These are phyloP conservation scores for Hymenoscyphus albidus DNA, from an alignment of 2,329 filamentous ascomycete species.

Conservation along the genomic window DNA sequence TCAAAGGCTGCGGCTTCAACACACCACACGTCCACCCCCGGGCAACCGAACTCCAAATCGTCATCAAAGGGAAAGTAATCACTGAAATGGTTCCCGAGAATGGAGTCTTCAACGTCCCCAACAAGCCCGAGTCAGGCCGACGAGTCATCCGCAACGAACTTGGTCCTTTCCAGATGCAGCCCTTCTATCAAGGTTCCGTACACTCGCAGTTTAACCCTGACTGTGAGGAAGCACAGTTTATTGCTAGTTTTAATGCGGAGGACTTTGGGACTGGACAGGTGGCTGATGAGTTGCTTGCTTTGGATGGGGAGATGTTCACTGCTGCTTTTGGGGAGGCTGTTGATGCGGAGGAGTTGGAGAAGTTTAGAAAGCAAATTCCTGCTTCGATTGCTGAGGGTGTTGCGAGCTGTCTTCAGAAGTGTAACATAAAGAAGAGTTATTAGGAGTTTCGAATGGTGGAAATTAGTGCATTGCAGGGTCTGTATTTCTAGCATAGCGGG, in stretches of 20 bases:
- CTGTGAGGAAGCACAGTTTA: constrained; percentile 48
- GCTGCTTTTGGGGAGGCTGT: constrained; percentile 46
- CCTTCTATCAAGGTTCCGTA: constrained; percentile 51
- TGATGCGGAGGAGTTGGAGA: constrained; percentile 44
- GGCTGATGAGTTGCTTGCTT: constrained; percentile 48
- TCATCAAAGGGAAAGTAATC: constrained; percentile 46
- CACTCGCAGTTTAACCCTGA: constrained; percentile 56
- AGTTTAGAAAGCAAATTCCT: constrained; percentile 44
- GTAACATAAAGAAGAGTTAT: not conserved
- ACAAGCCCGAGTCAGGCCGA: constrained; percentile 36
- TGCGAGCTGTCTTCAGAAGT: constrained; percentile 42
- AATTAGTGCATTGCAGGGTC: too few species aligned
- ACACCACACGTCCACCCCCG: constrained; percentile 54
- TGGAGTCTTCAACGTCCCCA: constrained; percentile 37
- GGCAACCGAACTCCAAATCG: constrained; percentile 50
- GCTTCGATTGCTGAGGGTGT: constrained; percentile 49
- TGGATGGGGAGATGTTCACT: constrained; percentile 43
- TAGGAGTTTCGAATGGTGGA: too few species aligned
- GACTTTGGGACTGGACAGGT: constrained; percentile 51
- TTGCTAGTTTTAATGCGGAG: constrained; percentile 47
- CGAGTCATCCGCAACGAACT: constrained; percentile 42
- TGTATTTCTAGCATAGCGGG: too few species aligned
- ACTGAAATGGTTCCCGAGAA: constrained; percentile 53
- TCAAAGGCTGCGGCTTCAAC: constrained; percentile 53
- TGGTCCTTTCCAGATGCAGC: constrained; percentile 45